phyloP scores from a whole-genome alignment of 1,284 basidiomycete genomes.

The Irpex rosettiformis region DNA sequence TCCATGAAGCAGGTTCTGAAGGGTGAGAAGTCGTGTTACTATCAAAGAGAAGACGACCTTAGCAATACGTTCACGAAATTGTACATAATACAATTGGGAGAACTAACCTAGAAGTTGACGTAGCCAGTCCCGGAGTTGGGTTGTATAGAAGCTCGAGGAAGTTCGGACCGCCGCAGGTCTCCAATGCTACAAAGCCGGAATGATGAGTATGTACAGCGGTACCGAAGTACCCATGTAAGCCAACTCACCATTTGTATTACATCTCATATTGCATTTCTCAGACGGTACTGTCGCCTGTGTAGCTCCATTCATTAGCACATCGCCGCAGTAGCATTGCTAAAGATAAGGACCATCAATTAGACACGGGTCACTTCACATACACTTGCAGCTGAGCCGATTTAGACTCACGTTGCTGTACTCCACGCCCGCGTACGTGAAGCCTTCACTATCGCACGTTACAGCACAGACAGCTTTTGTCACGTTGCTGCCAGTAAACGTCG shows the following conservation, averaged over 20 bases:
- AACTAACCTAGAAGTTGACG: slow-evolving; percentile 8
- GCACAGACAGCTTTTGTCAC: slow-evolving; percentile 26
- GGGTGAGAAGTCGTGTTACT: not conserved
- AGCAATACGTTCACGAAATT: not conserved
- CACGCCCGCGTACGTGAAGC: slow-evolving; percentile 23
- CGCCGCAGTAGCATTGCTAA: slow-evolving; percentile 28
- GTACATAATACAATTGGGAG: not conserved
- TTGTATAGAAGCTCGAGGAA: slow-evolving; percentile 23
- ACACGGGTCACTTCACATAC: not conserved
- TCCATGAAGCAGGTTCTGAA: slow-evolving; percentile 11
- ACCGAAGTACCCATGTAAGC: no score
- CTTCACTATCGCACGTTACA: slow-evolving; percentile 22
- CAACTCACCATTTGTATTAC: slow-evolving; percentile 23
- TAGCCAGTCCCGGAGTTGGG: slow-evolving; percentile 16
- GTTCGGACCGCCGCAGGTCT: slow-evolving; percentile 27
- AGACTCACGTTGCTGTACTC: slow-evolving; percentile 19
- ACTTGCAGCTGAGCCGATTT: not conserved
- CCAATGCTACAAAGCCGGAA: slow-evolving; percentile 7
- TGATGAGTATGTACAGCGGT: not conserved
- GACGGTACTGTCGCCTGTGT: slow-evolving; percentile 18
- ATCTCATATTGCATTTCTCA: slow-evolving; percentile 23
- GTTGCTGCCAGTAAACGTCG: slow-evolving; percentile 14
- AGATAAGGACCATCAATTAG: not conserved
- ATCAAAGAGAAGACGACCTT: not conserved
- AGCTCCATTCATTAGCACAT: slow-evolving; percentile 24